Evolutionary conservation across 345 rosid species (phyloP), one percentile per base, ranked within the genome.

Genomic region (Acer campestre): DNA sequence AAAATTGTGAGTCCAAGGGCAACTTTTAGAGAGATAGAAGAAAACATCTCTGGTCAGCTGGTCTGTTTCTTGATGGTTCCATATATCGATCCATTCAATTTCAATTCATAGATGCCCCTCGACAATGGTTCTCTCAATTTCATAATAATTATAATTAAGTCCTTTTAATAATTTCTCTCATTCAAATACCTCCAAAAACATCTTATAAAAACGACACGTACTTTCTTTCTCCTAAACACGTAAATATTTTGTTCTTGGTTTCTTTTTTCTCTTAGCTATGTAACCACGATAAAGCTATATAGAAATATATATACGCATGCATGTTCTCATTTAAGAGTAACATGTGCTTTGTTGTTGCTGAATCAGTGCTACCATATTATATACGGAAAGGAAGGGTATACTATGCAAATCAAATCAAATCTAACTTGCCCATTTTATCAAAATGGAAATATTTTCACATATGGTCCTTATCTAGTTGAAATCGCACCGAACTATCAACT

Each of bases 21-120:
- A 62, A 76, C 84, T 75, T 42, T 78, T 78, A 53, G 77, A 61
- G 61, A 75, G 63, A 42, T 42, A 62, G 62, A 67, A 80, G 67
- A 68, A 77, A 53, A 66, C 77, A 69, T 67, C 29, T 9, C 22
- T 51, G 58, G 66, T 76, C 73, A 76, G 31, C 73, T 68, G 76
- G 82, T 77, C 85, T 31, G 16, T 22, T 25, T 71, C 42, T 61
- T 38, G 18, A 35, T 71, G 62, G 75, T 46, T 70, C 46, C 8
- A 22, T 70, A 53, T 59, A 55, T 59, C 29, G 8, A 48, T 69
- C 10, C 58, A 62, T 70, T 66, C 38, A 35, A 35, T 35, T 35
- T 35, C 38, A 35, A 35, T 35, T 35, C 42, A 1, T 17, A 82
- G 90, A 88, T 88, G 77, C 90, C 79, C 90, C 89, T 88, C 90